A percentile compares a stretch with the other conserved stretches of the same genome.
Evolutionary conservation across 202 grass and related monocot species (phyloP).

Genomic region (Schoenoplectus triqueter): DNA sequence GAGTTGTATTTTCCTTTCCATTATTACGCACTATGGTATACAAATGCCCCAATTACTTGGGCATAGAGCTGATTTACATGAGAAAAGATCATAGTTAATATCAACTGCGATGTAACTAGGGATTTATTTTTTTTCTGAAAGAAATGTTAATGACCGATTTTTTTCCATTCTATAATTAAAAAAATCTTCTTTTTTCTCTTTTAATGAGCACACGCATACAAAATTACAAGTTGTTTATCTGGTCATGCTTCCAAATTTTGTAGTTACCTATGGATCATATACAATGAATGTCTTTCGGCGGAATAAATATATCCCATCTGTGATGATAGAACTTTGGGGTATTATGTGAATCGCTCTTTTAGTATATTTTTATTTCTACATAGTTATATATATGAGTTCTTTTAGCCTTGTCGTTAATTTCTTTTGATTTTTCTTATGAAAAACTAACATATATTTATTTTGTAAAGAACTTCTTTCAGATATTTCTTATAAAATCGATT

Average conservation of each 20-base stretch:
- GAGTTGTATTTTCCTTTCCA: constrained; percentile 58
- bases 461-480: too few species aligned
- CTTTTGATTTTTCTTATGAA: too few species aligned
- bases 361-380: too few species aligned
- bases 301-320: background rate
- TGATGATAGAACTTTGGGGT: too few species aligned
- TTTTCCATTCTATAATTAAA: constrained; percentile 23
- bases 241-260: background rate
- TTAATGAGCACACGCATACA: background rate
- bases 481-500: too few species aligned
- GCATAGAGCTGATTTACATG: constrained; percentile 26
- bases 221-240: background rate
- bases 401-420: too few species aligned
- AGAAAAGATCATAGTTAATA: constrained; percentile 47
- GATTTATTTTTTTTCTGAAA: constrained; percentile 21
- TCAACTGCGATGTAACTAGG: constrained; percentile 12
- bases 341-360: too few species aligned
- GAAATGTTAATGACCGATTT: constrained; percentile 10
- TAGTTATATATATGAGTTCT: too few species aligned
- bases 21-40: constrained; percentile 55
- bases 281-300: background rate
- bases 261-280: background rate
- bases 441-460: too few species aligned
- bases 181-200: background rate
- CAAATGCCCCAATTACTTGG: constrained; percentile 58